phyloP scores from a whole-genome alignment of 2,329 filamentous ascomycete genomes.

The Aureobasidium subglaciale region DNA sequence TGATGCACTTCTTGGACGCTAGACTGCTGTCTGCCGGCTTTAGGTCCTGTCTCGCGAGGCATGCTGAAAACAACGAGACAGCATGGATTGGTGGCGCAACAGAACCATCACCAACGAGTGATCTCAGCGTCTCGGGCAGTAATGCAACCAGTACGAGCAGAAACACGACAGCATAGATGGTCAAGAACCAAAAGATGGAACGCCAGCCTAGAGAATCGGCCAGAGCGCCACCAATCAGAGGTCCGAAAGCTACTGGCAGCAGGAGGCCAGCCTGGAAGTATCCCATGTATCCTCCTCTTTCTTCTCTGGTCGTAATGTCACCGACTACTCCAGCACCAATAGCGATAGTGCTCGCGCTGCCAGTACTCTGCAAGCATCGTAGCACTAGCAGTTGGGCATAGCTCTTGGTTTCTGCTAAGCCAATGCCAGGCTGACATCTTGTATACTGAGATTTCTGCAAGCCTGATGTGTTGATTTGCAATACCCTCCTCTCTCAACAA shows the following conservation, averaged over 20 bases:
- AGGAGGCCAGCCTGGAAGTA: slow-evolving; percentile 34
- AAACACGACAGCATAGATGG: slow-evolving; percentile 38
- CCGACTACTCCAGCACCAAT: slow-evolving; percentile 37
- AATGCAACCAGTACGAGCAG: slow-evolving; percentile 28
- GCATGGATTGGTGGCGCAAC: neutral
- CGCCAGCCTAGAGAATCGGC: slow-evolving; percentile 44
- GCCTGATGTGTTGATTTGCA: too few relatives aligned
- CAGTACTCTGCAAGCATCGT: slow-evolving; percentile 38
- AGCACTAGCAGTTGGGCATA: slow-evolving; percentile 36
- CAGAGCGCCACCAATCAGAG: slow-evolving; percentile 45
- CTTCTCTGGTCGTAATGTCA: slow-evolving; percentile 36
- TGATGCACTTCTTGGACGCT: slow-evolving; percentile 31
- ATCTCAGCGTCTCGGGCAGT: slow-evolving; percentile 36
- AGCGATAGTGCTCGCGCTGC: slow-evolving; percentile 38
- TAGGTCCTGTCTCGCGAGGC: neutral
- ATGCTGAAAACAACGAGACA: slow-evolving; percentile 1
- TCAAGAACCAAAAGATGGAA: slow-evolving; percentile 48
- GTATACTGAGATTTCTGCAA: too few relatives aligned
- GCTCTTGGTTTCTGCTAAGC: slow-evolving; percentile 32
- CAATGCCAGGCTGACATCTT: too few relatives aligned
- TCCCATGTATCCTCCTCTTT: slow-evolving; percentile 38
- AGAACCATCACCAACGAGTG: slow-evolving; percentile 30
- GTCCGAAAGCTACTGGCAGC: slow-evolving; percentile 37
- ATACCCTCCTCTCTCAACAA: too few relatives aligned
- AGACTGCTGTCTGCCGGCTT: neutral